phyloP scores from a whole-genome alignment of 306 rosid species.

The Trifolium dubium region DNA sequence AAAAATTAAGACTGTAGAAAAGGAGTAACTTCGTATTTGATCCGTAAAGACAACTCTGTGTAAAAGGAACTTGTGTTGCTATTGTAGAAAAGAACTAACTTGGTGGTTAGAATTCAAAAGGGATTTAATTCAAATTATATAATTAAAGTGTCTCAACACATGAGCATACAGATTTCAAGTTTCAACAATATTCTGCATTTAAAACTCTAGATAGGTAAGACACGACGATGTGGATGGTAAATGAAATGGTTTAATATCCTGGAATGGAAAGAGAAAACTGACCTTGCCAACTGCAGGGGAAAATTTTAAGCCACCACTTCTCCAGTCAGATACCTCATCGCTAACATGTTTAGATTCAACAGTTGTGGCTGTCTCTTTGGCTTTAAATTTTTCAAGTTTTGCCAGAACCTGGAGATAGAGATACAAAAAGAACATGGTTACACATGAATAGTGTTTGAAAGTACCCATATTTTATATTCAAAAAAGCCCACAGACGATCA shows the following conservation, averaged over 20 bases:
- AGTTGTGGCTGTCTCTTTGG: constrained; percentile 31
- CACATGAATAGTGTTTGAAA: constrained; percentile 20
- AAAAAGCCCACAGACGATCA: neutral
- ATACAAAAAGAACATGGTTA: constrained; percentile 10
- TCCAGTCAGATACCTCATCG: constrained; percentile 74
- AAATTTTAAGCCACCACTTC: constrained; percentile 60
- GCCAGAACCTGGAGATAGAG: constrained; percentile 64
- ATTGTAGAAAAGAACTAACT: neutral
- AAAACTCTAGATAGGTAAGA: constrained; percentile 21
- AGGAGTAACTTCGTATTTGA: neutral
- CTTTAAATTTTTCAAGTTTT: constrained; percentile 78
- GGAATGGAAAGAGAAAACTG: constrained; percentile 37
- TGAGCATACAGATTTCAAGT: neutral
- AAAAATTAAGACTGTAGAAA: constrained; percentile 6
- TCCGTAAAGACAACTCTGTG: neutral
- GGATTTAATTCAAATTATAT: constrained; percentile 10
- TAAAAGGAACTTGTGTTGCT: neutral
- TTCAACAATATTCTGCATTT: constrained; percentile 20
- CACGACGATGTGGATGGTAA: constrained; percentile 12
- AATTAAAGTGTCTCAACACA: neutral
- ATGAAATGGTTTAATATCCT: constrained; percentile 15
- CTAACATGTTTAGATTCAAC: constrained; percentile 51
- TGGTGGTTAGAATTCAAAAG: constrained; percentile 3
- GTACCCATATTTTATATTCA: neutral
- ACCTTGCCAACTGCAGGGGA: constrained; percentile 72